Evolutionary conservation across 495 filamentous ascomycete species (phyloP).

Genomic region (Tuber umbilicatum): DNA sequence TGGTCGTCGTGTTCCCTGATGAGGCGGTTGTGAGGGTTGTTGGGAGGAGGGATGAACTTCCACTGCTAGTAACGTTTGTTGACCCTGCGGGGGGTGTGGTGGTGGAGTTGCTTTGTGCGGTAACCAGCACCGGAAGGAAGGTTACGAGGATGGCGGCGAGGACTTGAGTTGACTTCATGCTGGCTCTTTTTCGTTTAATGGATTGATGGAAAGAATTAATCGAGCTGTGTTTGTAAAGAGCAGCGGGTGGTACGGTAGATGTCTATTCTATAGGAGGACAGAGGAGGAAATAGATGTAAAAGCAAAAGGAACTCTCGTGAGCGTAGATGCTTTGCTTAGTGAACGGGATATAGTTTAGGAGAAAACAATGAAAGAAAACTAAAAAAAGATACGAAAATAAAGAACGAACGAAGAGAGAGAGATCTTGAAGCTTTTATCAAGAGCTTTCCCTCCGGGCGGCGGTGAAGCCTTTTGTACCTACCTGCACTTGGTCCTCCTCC

Average conservation of each 20-base stretch:
- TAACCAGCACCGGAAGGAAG: neutral
- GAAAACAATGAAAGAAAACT: slow-evolving; percentile 1
- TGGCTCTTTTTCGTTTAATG: neutral
- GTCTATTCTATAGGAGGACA: neutral
- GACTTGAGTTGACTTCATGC: slow-evolving; percentile 1
- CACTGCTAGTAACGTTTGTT: neutral
- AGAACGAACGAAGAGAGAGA: neutral
- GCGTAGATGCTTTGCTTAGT: neutral
- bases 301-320: neutral
- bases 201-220: neutral
- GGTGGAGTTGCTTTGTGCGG: neutral
- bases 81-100: neutral
- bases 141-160: neutral
- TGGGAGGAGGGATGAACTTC: neutral
- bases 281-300: neutral
- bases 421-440: slow-evolving; percentile 4
- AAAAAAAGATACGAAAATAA: neutral
- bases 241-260: neutral
- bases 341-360: neutral
- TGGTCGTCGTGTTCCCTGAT: neutral
- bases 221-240: neutral
- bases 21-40: neutral
- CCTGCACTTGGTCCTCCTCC: neutral
- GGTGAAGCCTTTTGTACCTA: neutral
- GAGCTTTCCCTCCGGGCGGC: neutral